A percentile compares a stretch with the other conserved stretches of the same genome.
These are phyloP conservation scores for Plasmodium malariae DNA, from an alignment of 169 alveolate genomes.

Conservation along the genomic window DNA sequence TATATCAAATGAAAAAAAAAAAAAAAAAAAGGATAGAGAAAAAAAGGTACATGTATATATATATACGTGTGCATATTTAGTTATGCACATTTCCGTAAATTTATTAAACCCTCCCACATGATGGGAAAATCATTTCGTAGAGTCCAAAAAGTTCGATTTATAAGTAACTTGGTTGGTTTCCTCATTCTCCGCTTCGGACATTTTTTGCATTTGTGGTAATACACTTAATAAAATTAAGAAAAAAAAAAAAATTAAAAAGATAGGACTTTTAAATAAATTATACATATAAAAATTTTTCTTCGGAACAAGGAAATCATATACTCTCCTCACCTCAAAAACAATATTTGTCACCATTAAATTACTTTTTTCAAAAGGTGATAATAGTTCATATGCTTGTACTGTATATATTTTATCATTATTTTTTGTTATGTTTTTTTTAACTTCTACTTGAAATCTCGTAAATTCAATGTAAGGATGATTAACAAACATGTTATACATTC, in stretches of 20 bases:
- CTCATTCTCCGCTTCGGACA: slow-evolving; percentile 61
- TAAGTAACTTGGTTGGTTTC: slow-evolving; percentile 30
- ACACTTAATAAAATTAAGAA: slow-evolving; percentile 62
- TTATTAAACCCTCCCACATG: too few relatives aligned
- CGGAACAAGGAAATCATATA: slow-evolving; percentile 64
- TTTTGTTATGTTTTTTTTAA: slow-evolving; percentile 42
- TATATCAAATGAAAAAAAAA: too few relatives aligned
- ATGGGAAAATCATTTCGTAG: slow-evolving; percentile 52
- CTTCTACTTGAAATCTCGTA: slow-evolving; percentile 65
- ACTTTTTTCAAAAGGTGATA: slow-evolving; percentile 66
- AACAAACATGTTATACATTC: slow-evolving; percentile 48
- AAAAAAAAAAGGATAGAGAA: too few relatives aligned
- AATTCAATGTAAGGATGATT: slow-evolving; percentile 75
- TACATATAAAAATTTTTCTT: slow-evolving; percentile 25
- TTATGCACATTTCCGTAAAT: neutral
- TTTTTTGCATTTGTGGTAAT: slow-evolving; percentile 71
- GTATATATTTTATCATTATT: slow-evolving; percentile 53
- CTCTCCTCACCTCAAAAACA: slow-evolving; percentile 29
- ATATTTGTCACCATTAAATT: slow-evolving; percentile 55
- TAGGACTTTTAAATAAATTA: slow-evolving; percentile 71
- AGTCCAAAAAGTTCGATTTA: slow-evolving; percentile 53
- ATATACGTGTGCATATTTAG: too few relatives aligned
- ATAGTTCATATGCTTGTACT: slow-evolving; percentile 65
- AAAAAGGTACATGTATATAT: too few relatives aligned
- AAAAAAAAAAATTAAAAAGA: slow-evolving; percentile 65